Conservation (phyloP, 495 filamentous ascomycete genomes). For the Aspergillus avenaceus region DNA sequence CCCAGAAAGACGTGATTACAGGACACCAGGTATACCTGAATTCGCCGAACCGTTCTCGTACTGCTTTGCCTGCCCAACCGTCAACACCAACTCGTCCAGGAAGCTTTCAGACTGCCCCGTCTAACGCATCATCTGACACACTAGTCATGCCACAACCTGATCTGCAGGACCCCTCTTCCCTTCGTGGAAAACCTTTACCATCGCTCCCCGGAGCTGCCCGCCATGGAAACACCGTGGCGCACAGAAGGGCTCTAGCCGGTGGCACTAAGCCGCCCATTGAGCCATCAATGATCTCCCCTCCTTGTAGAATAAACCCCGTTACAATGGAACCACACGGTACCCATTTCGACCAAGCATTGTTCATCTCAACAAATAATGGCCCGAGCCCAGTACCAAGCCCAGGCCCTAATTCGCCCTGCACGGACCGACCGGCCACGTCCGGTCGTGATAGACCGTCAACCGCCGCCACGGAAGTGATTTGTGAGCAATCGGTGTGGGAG, state of each 20-base stretch:
- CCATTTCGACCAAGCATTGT: constrained; percentile 43
- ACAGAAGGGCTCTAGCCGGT: constrained; percentile 27
- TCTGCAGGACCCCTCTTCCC: constrained; percentile 23
- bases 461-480: constrained; percentile 37
- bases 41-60: constrained; percentile 28
- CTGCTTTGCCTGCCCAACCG: constrained; percentile 25
- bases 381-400: constrained; percentile 41
- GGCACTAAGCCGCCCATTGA: constrained; percentile 32
- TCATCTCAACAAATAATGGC: constrained; percentile 41
- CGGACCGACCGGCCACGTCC: constrained; percentile 34
- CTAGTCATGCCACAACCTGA: constrained; percentile 33
- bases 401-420: constrained; percentile 27
- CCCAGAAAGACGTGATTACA: constrained; percentile 13
- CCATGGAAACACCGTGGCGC: constrained; percentile 11
- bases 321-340: constrained; percentile 43
- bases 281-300: constrained; percentile 42
- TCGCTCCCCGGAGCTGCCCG: constrained; percentile 28
- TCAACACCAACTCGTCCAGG: constrained; percentile 25
- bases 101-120: constrained; percentile 13
- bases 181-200: constrained; percentile 35
- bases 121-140: constrained; percentile 28
- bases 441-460: constrained; percentile 38
- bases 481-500: constrained; percentile 46
- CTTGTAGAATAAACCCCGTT: constrained; percentile 38
- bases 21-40: constrained; percentile 26